Evolutionary conservation across 2,329 filamentous ascomycete genomes (phyloP).

Genomic region (Paramyrothecium sp.): DNA sequence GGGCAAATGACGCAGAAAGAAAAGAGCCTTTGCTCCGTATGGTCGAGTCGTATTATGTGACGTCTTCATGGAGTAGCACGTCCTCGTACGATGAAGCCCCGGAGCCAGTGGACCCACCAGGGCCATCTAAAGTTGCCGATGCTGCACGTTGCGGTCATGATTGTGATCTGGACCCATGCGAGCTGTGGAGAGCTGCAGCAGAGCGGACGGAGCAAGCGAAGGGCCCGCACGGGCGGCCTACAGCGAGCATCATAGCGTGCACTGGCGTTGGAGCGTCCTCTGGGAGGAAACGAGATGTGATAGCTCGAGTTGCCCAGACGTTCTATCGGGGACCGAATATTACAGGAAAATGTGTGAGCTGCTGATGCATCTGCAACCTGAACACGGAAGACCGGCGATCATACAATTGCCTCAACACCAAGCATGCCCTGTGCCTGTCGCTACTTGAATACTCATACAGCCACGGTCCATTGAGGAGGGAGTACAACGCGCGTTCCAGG

Average conservation of each 20-base stretch:
- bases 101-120: not conserved
- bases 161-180: not conserved
- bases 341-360: too few species aligned
- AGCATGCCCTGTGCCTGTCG: too few species aligned
- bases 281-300: too few species aligned
- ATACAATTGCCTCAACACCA: too few species aligned
- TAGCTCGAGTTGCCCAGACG: too few species aligned
- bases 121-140: not conserved
- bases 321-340: too few species aligned
- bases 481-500: too few species aligned
- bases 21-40: not conserved
- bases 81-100: not conserved
- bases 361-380: too few species aligned
- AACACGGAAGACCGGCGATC: too few species aligned
- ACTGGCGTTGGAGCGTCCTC: not conserved
- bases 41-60: not conserved
- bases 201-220: not conserved
- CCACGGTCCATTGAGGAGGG: too few species aligned
- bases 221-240: too few species aligned
- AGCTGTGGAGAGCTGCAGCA: not conserved
- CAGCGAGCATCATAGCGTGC: not conserved
- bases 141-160: slow-evolving; percentile 2
- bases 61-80: not conserved
- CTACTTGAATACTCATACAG: too few species aligned
- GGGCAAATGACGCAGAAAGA: not conserved